Evolutionary conservation across 768 basidiomycete genomes (phyloP), one percentile per base, ranked within the genome.

Genomic region (Trametes cingulata): DNA sequence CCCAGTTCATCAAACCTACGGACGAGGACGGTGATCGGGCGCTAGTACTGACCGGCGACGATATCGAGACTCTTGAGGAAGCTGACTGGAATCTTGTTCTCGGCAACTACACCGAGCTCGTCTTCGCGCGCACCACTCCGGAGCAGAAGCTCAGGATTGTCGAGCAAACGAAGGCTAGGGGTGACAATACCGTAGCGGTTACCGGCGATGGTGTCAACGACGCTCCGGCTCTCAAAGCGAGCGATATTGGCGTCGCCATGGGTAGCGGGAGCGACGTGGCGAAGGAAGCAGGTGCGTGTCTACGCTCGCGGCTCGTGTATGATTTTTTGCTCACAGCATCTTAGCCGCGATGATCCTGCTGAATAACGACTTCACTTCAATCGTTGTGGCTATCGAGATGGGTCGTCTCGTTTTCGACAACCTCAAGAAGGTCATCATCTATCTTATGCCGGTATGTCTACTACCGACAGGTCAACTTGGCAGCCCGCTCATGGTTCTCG

Each of bases 201-300:
- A 87, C 86, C 4, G 86, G 87, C 2, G 86, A 88, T 67, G 86
- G 86, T 27, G 83, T 84, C 0, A 85, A 85, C 61, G 83, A 85
- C 65, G 80, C 81, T 0, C 81, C 84, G 0, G 80, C 84, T 2
- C 72, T 86, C 53, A 84, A 83, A 60, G 81, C 81, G 27, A 83
- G 84, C 1, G 80, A 89, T 64, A 81, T 85, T 49, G 86, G 85
- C 54, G 80, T 87, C 39, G 85, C 83, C 0, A 82, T 86, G 76
- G 85, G 82, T 10, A 71, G 74, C 22, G 80, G 81, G 2, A 80
- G 78, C 13, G 81, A 82, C 53, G 79, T 83, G 2, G 81, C 82
- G 20, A 63, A 87, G 64, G 81, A 83, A 60, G 83, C 84, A 9
- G 79, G 82, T 70, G 73, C 77, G 72, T 68, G 8, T 13, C 24